Evolutionary conservation across 306 rosid genomes (phyloP).

Genomic region (Quercus bicolor): DNA sequence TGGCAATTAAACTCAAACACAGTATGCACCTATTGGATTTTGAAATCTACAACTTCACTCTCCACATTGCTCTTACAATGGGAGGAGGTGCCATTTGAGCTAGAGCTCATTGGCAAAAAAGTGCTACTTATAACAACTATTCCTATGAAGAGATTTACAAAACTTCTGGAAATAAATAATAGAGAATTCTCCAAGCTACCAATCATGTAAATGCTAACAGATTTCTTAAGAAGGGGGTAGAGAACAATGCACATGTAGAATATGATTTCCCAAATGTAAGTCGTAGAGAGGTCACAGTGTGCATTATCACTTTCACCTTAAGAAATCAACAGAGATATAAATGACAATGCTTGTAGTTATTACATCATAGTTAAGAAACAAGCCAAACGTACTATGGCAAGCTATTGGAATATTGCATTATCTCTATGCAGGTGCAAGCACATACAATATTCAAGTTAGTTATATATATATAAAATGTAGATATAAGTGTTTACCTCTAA

Average conservation of each 20-base stretch:
- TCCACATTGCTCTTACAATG: too few species aligned
- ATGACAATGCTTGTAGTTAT: not conserved
- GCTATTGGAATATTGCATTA: not conserved
- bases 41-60: too few species aligned
- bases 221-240: not conserved
- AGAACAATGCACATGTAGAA: not conserved
- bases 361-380: not conserved
- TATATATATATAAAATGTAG: not conserved
- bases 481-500: constrained; percentile 63
- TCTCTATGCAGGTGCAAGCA: not conserved
- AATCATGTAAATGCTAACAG: not conserved
- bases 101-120: too few species aligned
- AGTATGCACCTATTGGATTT: not conserved
- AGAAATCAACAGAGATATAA: not conserved
- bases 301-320: not conserved
- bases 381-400: not conserved
- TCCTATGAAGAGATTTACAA: not conserved
- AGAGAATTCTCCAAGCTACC: not conserved
- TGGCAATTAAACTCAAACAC: constrained; percentile 6
- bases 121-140: not conserved
- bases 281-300: not conserved
- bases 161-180: constrained; percentile 5
- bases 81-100: too few species aligned
- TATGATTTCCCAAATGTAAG: not conserved
- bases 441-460: not conserved